Evolutionary conservation across 1,284 basidiomycete genomes (phyloP), one percentile per base, ranked within the genome.

Genomic region (Singerocomus rubriflavus): DNA sequence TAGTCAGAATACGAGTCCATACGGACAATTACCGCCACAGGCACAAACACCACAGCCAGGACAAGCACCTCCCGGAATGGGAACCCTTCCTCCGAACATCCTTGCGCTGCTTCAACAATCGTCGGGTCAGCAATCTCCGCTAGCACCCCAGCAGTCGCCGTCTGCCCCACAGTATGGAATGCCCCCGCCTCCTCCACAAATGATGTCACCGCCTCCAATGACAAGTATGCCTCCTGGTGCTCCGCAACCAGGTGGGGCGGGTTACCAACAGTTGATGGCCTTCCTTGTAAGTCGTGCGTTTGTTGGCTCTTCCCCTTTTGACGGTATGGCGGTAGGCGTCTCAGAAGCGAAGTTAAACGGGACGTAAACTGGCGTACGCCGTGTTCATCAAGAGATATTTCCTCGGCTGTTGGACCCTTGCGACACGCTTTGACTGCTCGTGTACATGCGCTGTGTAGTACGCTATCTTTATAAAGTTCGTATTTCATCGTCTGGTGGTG

Each of bases 11-110:
- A 57, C 62, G 40, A 65, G 53, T 50, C 65, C 71, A 14, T 78
- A 77, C 52, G 67, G 62, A 13, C 62, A 70, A 31, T 69, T 72
- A 44, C 68, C 71, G 8, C 72, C 67, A 3, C 64, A 69, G 44
- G 48, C 70, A 10, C 56, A 57, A 16, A 67, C 74, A 6, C 66
- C 74, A n/a, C 70, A 69, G 16, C 64, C 73, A 40, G 59, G 66
- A 40, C 64, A 73, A 34, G 65, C 71, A 13, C 62, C 71, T 35
- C 53, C 67, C 6, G 57, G 63, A 21, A 58, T 80, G 46, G 67
- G 68, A 34, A 70, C 67, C 9, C 65, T 88, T 26, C 82, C 84
- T 5, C 78, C 83, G 0, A 83, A 83, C 57, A 73, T 86, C n/a
- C 68, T 85, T 41, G 81, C 84, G 1, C 61, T 86, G 43, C 66